Conservation (phyloP, 257 asterid species). For the Orobanche coerulescens region DNA sequence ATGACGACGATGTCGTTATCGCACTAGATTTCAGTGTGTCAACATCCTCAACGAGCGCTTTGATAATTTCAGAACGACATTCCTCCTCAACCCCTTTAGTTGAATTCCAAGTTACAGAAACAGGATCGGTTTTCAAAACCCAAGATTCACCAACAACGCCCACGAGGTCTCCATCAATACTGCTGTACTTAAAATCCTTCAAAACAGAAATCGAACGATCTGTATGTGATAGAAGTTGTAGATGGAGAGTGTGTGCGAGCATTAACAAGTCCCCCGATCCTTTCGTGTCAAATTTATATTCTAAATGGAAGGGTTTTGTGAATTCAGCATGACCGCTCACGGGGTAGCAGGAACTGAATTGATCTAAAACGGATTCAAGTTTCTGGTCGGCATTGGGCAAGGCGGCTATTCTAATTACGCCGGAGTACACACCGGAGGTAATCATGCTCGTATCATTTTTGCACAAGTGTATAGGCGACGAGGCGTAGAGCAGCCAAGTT, state of each 20-base stretch:
- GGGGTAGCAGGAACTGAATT: slow-evolving; percentile 68
- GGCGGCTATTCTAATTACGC: slow-evolving; percentile 62
- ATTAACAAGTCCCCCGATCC: slow-evolving; percentile 87
- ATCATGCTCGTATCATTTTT: slow-evolving; percentile 37
- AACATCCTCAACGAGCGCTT: slow-evolving; percentile 61
- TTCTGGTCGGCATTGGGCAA: slow-evolving; percentile 46
- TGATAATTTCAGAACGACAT: slow-evolving; percentile 37
- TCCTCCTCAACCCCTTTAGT: slow-evolving; percentile 61
- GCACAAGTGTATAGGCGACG: slow-evolving; percentile 51
- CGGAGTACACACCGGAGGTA: slow-evolving; percentile 49
- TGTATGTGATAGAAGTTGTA: slow-evolving; percentile 41
- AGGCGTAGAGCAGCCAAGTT: slow-evolving; percentile 74
- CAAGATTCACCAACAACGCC: slow-evolving; percentile 92
- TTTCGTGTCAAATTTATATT: slow-evolving; percentile 76
- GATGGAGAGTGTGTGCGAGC: slow-evolving; percentile 97
- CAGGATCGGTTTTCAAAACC: slow-evolving; percentile 64
- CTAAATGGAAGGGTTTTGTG: slow-evolving; percentile 55
- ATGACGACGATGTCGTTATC: slow-evolving; percentile 58
- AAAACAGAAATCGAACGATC: slow-evolving; percentile 42
- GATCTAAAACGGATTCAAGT: slow-evolving; percentile 49
- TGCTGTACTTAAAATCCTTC: slow-evolving; percentile 57
- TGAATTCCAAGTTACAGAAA: slow-evolving; percentile 88
- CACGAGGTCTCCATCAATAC: slow-evolving; percentile 87
- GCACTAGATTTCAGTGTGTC: slow-evolving; percentile 39
- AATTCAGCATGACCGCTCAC: slow-evolving; percentile 59